These are phyloP conservation scores for Gigaspora rosea DNA, from an alignment of 192 early-diverging fungal genomes.

Conservation along the genomic window DNA sequence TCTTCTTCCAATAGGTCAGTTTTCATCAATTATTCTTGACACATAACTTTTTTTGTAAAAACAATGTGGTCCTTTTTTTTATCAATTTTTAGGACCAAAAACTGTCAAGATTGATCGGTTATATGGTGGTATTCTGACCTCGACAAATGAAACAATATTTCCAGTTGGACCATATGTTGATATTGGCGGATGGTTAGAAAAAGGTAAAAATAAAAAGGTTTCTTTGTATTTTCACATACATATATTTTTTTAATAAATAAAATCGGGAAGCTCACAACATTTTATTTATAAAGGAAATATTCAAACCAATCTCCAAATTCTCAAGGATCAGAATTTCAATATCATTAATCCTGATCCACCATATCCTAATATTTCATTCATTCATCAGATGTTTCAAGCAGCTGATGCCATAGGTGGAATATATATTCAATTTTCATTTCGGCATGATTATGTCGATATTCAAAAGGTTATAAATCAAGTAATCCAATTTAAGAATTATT, in stretches of 20 bases:
- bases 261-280: neutral
- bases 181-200: slow-evolving; percentile 23
- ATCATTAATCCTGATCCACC: slow-evolving; percentile 33
- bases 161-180: slow-evolving; percentile 31
- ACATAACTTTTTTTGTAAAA: neutral
- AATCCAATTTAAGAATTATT: slow-evolving; percentile 21
- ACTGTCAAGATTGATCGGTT: slow-evolving; percentile 33
- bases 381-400: slow-evolving; percentile 20
- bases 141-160: slow-evolving; percentile 11
- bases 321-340: slow-evolving; percentile 33
- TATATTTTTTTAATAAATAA: too few relatives aligned
- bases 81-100: slow-evolving; percentile 17
- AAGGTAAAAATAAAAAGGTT: neutral
- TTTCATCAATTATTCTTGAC: neutral
- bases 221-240: neutral
- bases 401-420: slow-evolving; percentile 31
- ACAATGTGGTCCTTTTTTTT: neutral
- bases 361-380: slow-evolving; percentile 17
- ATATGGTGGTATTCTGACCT: slow-evolving; percentile 28
- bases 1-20: slow-evolving; percentile 16
- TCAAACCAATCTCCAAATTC: slow-evolving; percentile 16
- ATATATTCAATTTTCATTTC: slow-evolving; percentile 34
- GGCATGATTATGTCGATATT: slow-evolving; percentile 25
- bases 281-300: neutral
- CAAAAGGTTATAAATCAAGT: slow-evolving; percentile 20